Percentiles rank a stretch among this genome's conserved stretches.
Conservation (phyloP, 164 flowering plant species). For the Hamamelis virginiana region DNA sequence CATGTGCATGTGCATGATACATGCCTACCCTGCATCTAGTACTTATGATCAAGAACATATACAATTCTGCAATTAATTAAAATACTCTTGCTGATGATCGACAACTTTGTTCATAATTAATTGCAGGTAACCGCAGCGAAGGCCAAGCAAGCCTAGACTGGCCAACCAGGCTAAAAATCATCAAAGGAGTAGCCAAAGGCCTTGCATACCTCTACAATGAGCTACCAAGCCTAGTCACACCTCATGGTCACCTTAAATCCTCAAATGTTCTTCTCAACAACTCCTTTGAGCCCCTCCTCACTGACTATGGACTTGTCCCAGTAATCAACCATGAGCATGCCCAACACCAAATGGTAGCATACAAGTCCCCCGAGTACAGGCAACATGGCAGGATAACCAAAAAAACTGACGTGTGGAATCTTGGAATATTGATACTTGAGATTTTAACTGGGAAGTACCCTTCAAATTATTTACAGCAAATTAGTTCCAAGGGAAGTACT, state of each 20-base stretch:
- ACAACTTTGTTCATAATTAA: not conserved
- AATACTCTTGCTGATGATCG: not conserved
- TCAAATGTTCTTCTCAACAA: constrained; percentile 75
- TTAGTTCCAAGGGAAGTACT: too few species aligned
- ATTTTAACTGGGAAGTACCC: constrained; percentile 68
- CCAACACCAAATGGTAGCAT: constrained; percentile 59
- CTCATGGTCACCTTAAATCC: constrained; percentile 90
- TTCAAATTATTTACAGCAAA: constrained; percentile 24
- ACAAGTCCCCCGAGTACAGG: constrained; percentile 70
- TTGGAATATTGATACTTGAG: constrained; percentile 78
- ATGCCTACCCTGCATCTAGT: too few species aligned
- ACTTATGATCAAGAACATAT: too few species aligned
- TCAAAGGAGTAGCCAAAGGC: constrained; percentile 77
- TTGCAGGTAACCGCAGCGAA: constrained; percentile 40
- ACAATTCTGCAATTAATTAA: too few species aligned
- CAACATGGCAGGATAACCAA: constrained; percentile 40
- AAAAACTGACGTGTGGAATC: constrained; percentile 83
- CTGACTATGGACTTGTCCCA: constrained; percentile 67
- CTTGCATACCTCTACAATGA: constrained; percentile 60
- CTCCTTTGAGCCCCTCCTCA: constrained; percentile 49
- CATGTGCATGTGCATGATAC: too few species aligned
- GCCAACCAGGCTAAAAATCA: constrained; percentile 62
- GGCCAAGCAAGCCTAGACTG: constrained; percentile 55
- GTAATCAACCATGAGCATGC: constrained; percentile 59
- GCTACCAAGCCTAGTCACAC: constrained; percentile 55